Conservation (phyloP, 2,329 filamentous ascomycete genomes). For the Beauveria medogensis region DNA sequence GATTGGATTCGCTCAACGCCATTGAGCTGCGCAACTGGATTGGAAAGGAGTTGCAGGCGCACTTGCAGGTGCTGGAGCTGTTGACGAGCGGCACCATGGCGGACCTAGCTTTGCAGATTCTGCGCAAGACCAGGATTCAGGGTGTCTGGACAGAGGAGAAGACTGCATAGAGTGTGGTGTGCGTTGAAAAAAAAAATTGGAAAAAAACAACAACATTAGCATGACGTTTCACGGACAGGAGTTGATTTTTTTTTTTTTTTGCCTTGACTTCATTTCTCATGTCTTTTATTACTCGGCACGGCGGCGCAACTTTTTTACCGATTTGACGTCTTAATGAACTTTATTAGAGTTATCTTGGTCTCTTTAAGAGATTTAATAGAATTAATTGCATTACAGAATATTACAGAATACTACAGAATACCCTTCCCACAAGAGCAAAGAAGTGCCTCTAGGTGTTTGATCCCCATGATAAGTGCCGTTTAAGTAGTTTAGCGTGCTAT, state of each 20-base stretch:
- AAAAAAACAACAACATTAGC: neutral
- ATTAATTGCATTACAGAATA: too few relatives aligned
- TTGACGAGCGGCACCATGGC: slow-evolving; percentile 35
- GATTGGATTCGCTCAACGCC: slow-evolving; percentile 40
- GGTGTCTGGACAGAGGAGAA: slow-evolving; percentile 14
- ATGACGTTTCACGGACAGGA: neutral
- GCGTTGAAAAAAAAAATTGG: neutral
- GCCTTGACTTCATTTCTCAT: neutral
- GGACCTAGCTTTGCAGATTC: slow-evolving; percentile 12
- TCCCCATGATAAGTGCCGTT: too few relatives aligned
- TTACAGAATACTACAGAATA: too few relatives aligned
- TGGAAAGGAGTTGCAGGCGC: slow-evolving; percentile 40
- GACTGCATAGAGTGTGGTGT: neutral
- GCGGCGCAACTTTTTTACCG: neutral
- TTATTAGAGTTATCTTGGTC: neutral
- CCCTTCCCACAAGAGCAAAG: too few relatives aligned
- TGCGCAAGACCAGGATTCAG: slow-evolving; percentile 20
- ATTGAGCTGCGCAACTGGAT: slow-evolving; percentile 45
- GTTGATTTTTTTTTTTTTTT: neutral
- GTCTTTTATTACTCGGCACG: neutral
- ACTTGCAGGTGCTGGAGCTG: slow-evolving; percentile 45
- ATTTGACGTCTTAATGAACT: neutral
- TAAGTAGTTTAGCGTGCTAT: too few relatives aligned
- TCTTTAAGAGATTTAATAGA: neutral
- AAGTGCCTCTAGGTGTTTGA: too few relatives aligned